Evolutionary conservation across 345 rosid species (phyloP), one percentile per base, ranked within the genome.

Genomic region (Euclidium syriacum): DNA sequence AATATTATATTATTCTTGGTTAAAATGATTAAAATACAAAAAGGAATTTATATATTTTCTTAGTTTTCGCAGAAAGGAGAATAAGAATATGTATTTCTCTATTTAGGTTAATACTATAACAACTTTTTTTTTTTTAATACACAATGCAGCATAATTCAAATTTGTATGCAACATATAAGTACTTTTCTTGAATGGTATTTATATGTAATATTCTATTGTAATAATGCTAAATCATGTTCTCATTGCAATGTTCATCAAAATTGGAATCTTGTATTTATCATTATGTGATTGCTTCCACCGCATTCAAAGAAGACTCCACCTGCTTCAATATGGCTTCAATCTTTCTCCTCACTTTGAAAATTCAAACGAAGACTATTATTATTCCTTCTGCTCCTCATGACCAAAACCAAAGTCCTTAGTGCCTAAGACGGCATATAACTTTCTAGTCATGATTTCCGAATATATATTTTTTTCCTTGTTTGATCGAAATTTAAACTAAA

Each of bases 221-320:
- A 48, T 42, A 33, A 41, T 16, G 35, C 4, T 10, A 64, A 58
- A 43, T 25, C n/a, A 64, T 72, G 55, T 42, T 72, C 71, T 72
- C 75, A 72, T 64, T 51, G 75, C 75, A 72, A 43, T 41, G 66
- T 64, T 72, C 71, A 72, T 72, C 75, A 64, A 72, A 64, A 51
- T 64, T 72, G 75, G 70, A 64, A 51, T 58, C 26, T 64, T 72
- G 66, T 50, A 50, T 59, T 64, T 50, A 72, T 19, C 71, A 58
- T 51, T 26, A 41, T 10, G 61, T 58, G 71, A 58, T 58, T 57
- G 42, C 75, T 71, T 71, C 49, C 58, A 64, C 48, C 75, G 52
- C 55, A 44, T 64, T 42, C 61, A 58, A 58, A 41, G 61, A 34
- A 52, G 39, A 20, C 56, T 72, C 56, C 57, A 72, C 69, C 74